Base-by-base conservation (phyloP, 1,139 yeast genomes). In the Trichomonascaceae sp. region DNA sequence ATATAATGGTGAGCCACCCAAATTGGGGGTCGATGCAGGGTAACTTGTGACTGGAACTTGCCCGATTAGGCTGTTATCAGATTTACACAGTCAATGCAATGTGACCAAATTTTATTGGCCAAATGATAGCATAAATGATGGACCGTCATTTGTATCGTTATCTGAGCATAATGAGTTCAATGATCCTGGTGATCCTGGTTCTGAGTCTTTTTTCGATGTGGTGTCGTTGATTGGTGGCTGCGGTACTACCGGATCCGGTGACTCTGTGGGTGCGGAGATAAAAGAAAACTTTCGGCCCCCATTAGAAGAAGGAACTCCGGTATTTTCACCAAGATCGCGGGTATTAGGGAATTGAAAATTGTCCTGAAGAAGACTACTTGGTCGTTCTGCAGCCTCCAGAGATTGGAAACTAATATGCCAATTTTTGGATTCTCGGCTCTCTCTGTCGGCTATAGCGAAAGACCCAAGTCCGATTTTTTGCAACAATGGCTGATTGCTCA, bases 401-500 rank as follows among this genome's bases (percentile, higher is more conserved):
- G 41, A 36, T 36, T 36, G 15, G 41, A 36, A 36, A 9, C 41
- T 36, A 13, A 15, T 36, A 4, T 9, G 41, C 41, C 41, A 36
- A 13, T n/a, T 13, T 36, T 15, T 36, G 3, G 30, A 43, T 17
- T 47, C 41, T 47, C 48, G 47, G 38, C 49, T 17, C 24, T 50
- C 32, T 52, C 49, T n/a, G 55, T 57, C 12, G 58, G 63, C 66
- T 13, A 69, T 59, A 2, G 70, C 65, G 53, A 62, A 61, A 43
- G 68, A 60, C 7, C 72, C 72, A 18, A 70, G 58, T 1, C 66
- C 68, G 32, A 71, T 60, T 30, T 67, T 63, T 18, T 63, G 60
- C 43, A 72, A 61, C 45, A 70, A 60, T 5, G 75, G 74, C 51
- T 58, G 60, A 43, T 66, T 62, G 8, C 65, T 56, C 22, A 72